phyloP scores from a whole-genome alignment of 352 stramenopile species.

The Phytophthora multivora region DNA sequence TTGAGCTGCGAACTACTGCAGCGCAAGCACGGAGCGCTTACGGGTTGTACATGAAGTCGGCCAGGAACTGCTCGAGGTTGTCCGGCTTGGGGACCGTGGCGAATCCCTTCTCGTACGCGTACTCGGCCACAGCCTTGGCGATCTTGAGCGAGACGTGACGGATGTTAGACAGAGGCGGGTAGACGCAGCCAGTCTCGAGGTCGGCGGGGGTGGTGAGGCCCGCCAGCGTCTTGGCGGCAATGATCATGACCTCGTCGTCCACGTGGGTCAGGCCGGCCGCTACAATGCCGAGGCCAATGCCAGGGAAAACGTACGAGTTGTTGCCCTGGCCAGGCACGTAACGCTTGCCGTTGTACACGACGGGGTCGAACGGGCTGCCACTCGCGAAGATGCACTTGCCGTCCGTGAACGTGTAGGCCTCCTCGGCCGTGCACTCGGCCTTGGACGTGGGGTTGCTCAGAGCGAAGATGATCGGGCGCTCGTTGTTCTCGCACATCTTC shows the following conservation, averaged over 20 bases:
- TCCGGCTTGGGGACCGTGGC: constrained; percentile 56
- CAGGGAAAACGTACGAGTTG: constrained; percentile 98
- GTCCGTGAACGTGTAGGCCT: constrained; percentile 97
- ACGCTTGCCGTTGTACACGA: constrained; percentile 88
- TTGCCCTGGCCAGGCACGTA: constrained; percentile 92
- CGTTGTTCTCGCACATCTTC: constrained; percentile 87
- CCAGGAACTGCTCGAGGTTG: constrained; percentile 59
- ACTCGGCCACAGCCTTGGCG: constrained; percentile 90
- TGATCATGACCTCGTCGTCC: constrained; percentile 85
- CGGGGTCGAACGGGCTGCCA: constrained; percentile 95
- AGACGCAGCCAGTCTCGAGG: constrained; percentile 92
- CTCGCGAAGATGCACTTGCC: constrained; percentile 96
- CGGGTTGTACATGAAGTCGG: constrained; percentile 77
- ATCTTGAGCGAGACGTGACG: constrained; percentile 93
- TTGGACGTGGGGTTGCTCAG: constrained; percentile 97
- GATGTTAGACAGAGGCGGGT: constrained; percentile 92
- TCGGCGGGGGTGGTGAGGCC: constrained; percentile 87
- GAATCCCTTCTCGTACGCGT: constrained; percentile 67
- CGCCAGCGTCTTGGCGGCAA: constrained; percentile 76
- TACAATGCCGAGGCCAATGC: constrained; percentile 94
- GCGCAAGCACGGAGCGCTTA: constrained; percentile 39
- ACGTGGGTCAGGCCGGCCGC: constrained; percentile 79
- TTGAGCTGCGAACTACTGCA: constrained; percentile 25
- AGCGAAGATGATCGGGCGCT: constrained; percentile 96
- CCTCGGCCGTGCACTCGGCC: constrained; percentile 96